Conservation (phyloP, 805 yeast species). For the Alloascoidea hylecoeti region DNA sequence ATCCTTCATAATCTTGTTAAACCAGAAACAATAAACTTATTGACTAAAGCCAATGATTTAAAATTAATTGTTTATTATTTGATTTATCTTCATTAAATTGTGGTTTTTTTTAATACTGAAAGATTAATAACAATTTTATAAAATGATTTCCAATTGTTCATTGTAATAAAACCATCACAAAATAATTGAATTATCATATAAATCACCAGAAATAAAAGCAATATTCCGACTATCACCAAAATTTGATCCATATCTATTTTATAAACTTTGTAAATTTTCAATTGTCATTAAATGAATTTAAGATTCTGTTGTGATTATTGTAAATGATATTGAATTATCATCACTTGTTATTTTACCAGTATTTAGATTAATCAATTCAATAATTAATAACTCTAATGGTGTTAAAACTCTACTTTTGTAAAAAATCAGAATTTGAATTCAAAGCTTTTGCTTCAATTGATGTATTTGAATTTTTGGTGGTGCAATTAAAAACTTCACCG, state of each 20-base stretch:
- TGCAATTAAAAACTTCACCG: slow-evolving; percentile 8
- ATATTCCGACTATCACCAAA: slow-evolving; percentile 9
- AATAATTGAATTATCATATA: slow-evolving; percentile 67
- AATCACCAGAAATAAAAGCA: slow-evolving; percentile 16
- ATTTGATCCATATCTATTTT: slow-evolving; percentile 16
- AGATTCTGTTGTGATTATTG: slow-evolving; percentile 16
- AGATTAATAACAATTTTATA: slow-evolving; percentile 43
- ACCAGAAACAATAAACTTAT: slow-evolving; percentile 50
- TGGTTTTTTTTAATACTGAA: slow-evolving; percentile 14
- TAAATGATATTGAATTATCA: too few species aligned
- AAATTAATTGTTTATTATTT: slow-evolving; percentile 8
- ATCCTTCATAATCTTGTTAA: slow-evolving; percentile 44
- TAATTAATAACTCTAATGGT: not conserved
- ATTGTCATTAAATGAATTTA: not conserved
- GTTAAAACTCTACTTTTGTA: not conserved
- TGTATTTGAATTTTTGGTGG: not conserved
- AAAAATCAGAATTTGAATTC: not conserved
- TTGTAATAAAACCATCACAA: slow-evolving; percentile 65
- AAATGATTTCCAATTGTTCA: slow-evolving; percentile 49
- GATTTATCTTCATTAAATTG: slow-evolving; percentile 5
- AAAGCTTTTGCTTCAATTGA: slow-evolving; percentile 8
- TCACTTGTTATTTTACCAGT: too few species aligned
- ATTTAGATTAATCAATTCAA: not conserved
- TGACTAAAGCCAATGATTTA: slow-evolving; percentile 42
- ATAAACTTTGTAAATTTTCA: slow-evolving; percentile 13